Evolutionary conservation across 441 rosid genomes (phyloP).

Genomic region (Syzygium syzygioides): DNA sequence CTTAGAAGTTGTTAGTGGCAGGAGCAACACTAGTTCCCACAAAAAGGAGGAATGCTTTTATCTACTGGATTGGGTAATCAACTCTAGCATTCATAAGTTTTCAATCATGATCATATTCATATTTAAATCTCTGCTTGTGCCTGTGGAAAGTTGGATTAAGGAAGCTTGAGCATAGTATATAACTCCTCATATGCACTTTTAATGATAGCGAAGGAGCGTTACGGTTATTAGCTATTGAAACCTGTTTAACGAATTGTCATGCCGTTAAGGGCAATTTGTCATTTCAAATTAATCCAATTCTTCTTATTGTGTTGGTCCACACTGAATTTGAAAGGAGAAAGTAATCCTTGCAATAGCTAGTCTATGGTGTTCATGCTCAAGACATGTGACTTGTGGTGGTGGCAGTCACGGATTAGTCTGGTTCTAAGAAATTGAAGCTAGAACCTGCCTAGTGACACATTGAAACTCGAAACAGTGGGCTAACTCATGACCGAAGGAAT

Average conservation of each 20-base stretch:
- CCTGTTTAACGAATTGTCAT: background rate
- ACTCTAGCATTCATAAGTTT: background rate
- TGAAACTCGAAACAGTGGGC: background rate
- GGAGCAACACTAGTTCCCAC: background rate
- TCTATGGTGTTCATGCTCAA: too few relatives aligned
- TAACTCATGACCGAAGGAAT: background rate
- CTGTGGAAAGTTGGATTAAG: too few relatives aligned
- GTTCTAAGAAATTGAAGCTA: background rate
- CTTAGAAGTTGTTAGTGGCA: background rate
- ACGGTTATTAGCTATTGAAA: background rate
- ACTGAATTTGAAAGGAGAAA: too few relatives aligned
- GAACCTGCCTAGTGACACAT: background rate
- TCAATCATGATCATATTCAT: background rate
- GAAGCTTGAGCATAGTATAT: too few relatives aligned
- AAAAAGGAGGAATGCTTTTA: background rate
- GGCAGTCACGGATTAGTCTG: background rate
- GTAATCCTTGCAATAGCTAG: too few relatives aligned
- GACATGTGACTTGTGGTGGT: too few relatives aligned
- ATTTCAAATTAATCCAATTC: background rate
- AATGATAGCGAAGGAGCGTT: too few relatives aligned
- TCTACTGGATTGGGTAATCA: slow-evolving; percentile 1
- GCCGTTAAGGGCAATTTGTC: background rate
- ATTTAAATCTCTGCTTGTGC: too few relatives aligned
- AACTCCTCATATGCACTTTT: too few relatives aligned
- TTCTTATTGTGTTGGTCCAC: background rate